Evolutionary conservation across 257 asterid species (phyloP).

Genomic region (Plantago major): DNA sequence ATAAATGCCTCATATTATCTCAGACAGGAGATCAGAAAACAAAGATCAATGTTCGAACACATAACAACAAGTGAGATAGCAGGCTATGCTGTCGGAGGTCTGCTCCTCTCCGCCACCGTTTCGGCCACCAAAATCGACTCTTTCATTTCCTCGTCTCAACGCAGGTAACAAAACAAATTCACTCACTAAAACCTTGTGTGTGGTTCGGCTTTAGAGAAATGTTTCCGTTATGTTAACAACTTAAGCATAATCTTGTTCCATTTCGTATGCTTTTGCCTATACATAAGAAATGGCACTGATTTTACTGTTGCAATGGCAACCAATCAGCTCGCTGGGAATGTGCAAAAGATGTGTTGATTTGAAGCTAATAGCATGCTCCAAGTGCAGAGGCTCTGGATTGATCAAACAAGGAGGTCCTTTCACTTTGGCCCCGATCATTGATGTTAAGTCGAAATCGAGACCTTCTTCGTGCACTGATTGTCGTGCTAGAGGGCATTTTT

Average conservation of each 20-base stretch:
- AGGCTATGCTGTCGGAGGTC: constrained; percentile 81
- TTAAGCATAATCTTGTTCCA: no score
- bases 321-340: constrained; percentile 22
- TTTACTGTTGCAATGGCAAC: constrained; percentile 34
- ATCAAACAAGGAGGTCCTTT: constrained; percentile 9
- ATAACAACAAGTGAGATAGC: constrained; percentile 81
- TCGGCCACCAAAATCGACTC: constrained; percentile 82
- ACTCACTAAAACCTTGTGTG: no score
- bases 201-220: no score
- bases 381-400: constrained; percentile 70
- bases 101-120: constrained; percentile 71
- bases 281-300: constrained; percentile 35
- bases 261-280: no score
- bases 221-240: background rate
- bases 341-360: constrained; percentile 77
- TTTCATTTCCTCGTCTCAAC: constrained; percentile 70
- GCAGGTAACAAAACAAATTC: constrained; percentile 57
- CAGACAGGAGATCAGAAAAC: no score
- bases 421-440: no score
- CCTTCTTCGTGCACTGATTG: no score
- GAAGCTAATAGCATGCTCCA: constrained; percentile 67
- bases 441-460: no score
- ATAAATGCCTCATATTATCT: no score
- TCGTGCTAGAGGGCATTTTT: no score
- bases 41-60: no score